Conservation (phyloP, 2,329 filamentous ascomycete species). For the Cladophialophora yegresii region DNA sequence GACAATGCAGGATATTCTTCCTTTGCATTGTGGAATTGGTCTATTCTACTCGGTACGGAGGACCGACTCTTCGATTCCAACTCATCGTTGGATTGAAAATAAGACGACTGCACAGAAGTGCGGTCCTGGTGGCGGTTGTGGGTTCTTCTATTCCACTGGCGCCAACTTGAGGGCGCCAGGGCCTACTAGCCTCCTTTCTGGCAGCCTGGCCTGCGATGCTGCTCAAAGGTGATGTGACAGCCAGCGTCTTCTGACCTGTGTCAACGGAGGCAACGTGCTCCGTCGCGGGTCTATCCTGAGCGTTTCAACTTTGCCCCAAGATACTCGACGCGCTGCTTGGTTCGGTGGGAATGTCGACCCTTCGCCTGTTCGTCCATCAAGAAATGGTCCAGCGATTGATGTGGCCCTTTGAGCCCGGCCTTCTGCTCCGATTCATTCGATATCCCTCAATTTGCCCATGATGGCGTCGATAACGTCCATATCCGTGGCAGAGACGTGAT, state of each 20-base stretch:
- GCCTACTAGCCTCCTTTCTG: neutral
- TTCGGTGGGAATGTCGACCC: neutral
- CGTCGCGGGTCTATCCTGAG: conserved; percentile 1
- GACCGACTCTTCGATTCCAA: neutral
- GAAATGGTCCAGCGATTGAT: neutral
- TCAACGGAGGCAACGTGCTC: neutral
- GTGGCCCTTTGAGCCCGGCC: neutral
- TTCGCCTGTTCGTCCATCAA: neutral
- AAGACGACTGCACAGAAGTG: neutral
- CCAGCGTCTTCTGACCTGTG: conserved; percentile 1
- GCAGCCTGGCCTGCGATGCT: neutral
- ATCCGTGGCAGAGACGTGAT: conserved; percentile 74
- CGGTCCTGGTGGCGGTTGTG: neutral
- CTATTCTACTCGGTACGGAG: conserved; percentile 1
- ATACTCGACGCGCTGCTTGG: neutral
- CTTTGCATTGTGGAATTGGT: neutral
- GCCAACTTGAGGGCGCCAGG: neutral
- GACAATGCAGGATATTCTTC: conserved; percentile 1
- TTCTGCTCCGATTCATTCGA: conserved; percentile 9
- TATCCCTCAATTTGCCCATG: conserved; percentile 61
- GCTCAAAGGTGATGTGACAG: neutral
- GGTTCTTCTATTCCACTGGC: neutral
- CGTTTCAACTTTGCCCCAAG: neutral
- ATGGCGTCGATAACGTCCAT: conserved; percentile 84
- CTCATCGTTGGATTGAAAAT: neutral